Conservation (phyloP, 495 filamentous ascomycete genomes). For the Xylona heveae region DNA sequence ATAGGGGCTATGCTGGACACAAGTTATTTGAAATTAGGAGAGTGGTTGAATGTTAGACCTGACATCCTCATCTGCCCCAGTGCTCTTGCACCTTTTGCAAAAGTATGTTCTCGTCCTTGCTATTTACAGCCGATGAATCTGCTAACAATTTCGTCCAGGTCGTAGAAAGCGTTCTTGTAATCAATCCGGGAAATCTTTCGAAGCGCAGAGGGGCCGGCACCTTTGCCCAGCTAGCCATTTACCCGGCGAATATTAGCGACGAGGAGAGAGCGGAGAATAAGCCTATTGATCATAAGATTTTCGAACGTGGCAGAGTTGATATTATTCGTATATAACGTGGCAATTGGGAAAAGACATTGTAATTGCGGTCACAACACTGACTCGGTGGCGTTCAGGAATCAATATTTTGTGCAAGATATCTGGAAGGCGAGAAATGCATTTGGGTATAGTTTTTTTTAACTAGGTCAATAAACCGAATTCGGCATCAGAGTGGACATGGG, state of each 20-base stretch:
- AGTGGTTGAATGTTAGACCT: constrained; percentile 66
- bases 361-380: too few relatives aligned
- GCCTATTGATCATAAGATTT: constrained; percentile 48
- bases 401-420: too few relatives aligned
- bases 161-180: constrained; percentile 60
- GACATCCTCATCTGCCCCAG: constrained; percentile 78
- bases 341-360: background rate
- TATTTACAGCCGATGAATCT: background rate
- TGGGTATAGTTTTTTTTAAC: too few relatives aligned
- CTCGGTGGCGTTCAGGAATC: too few relatives aligned
- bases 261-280: constrained; percentile 32
- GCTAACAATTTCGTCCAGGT: constrained; percentile 30
- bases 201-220: constrained; percentile 63
- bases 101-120: constrained; percentile 30
- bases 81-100: constrained; percentile 63
- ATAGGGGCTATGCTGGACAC: constrained; percentile 62
- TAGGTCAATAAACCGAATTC: too few relatives aligned
- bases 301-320: constrained; percentile 67
- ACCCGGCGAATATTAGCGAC: constrained; percentile 34
- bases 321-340: constrained; percentile 45
- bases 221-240: constrained; percentile 54
- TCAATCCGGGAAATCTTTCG: constrained; percentile 76
- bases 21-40: constrained; percentile 71
- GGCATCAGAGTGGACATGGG: too few relatives aligned
- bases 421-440: too few relatives aligned